Evolutionary conservation across 129 eudicot species (phyloP).

Genomic region (Artemisia argyi): DNA sequence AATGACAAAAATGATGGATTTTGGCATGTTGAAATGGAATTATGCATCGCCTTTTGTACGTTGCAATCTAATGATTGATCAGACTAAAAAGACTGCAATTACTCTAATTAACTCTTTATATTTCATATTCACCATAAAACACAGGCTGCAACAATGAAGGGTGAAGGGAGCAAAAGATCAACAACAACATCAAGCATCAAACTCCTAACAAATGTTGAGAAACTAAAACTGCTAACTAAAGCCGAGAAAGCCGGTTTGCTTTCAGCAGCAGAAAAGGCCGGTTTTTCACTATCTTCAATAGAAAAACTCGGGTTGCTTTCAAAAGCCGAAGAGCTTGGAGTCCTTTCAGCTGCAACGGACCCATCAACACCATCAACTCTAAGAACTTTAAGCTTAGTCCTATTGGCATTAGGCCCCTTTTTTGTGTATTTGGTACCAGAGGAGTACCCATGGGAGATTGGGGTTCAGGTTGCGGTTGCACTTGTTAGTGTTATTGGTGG

Average conservation of each 20-base stretch:
- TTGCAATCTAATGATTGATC: not conserved
- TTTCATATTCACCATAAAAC: constrained; percentile 19
- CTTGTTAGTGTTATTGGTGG: constrained; percentile 66
- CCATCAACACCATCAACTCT: constrained; percentile 76
- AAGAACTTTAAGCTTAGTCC: constrained; percentile 51
- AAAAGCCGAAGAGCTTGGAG: constrained; percentile 88
- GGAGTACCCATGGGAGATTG: constrained; percentile 83
- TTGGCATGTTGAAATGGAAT: not conserved
- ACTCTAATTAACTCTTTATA: not conserved
- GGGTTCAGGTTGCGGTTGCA: constrained; percentile 65
- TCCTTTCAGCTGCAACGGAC: constrained; percentile 88
- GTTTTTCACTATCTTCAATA: constrained; percentile 71
- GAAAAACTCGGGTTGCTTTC: constrained; percentile 87
- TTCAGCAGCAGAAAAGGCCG: constrained; percentile 79
- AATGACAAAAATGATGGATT: not conserved
- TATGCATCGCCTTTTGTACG: not conserved
- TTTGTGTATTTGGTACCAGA: constrained; percentile 80
- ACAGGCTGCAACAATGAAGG: constrained; percentile 47
- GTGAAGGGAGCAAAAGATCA: constrained; percentile 28
- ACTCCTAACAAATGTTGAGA: constrained; percentile 81
- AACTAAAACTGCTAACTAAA: constrained; percentile 77
- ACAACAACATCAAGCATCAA: constrained; percentile 43
- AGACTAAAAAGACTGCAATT: not conserved
- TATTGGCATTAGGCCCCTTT: constrained; percentile 63
- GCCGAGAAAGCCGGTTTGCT: constrained; percentile 95